These are phyloP conservation scores for Ilyonectria mors-panacis DNA, from an alignment of 2,329 filamentous ascomycete genomes.

Conservation along the genomic window DNA sequence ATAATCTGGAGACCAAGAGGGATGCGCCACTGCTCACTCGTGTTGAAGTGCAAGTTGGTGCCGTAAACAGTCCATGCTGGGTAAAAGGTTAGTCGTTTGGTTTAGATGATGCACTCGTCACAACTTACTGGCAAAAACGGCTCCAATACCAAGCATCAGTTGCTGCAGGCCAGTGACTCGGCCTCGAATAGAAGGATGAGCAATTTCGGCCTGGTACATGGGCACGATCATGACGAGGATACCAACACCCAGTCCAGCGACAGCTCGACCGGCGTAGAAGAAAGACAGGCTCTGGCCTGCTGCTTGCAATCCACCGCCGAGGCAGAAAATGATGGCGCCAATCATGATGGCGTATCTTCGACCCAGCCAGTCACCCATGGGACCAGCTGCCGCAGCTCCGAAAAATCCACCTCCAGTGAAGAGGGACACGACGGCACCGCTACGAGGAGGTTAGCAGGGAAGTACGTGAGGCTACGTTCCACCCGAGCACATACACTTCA, in stretches of 20 bases:
- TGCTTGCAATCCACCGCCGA: constrained; percentile 82
- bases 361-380: constrained; percentile 75
- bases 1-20: constrained; percentile 38
- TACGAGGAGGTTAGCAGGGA: constrained; percentile 15
- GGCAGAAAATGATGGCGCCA: constrained; percentile 77
- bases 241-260: constrained; percentile 72
- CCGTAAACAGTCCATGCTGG: constrained; percentile 80
- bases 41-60: constrained; percentile 28
- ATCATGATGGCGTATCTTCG: constrained; percentile 79
- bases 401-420: constrained; percentile 83
- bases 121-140: constrained; percentile 65
- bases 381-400: constrained; percentile 76
- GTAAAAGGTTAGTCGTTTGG: not conserved
- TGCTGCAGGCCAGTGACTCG: constrained; percentile 81
- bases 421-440: constrained; percentile 69
- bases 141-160: constrained; percentile 84
- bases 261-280: constrained; percentile 77
- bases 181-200: constrained; percentile 82
- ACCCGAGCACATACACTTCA: not conserved
- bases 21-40: constrained; percentile 37
- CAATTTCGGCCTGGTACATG: constrained; percentile 83
- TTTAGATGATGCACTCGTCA: too few relatives aligned
- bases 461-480: too few relatives aligned
- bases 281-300: constrained; percentile 72
- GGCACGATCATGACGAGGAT: constrained; percentile 55